Percentiles rank a stretch among this genome's conserved stretches.
Evolutionary conservation across 805 yeast genomes (phyloP).

Genomic region (Kodamaea kaohsiungensis): DNA sequence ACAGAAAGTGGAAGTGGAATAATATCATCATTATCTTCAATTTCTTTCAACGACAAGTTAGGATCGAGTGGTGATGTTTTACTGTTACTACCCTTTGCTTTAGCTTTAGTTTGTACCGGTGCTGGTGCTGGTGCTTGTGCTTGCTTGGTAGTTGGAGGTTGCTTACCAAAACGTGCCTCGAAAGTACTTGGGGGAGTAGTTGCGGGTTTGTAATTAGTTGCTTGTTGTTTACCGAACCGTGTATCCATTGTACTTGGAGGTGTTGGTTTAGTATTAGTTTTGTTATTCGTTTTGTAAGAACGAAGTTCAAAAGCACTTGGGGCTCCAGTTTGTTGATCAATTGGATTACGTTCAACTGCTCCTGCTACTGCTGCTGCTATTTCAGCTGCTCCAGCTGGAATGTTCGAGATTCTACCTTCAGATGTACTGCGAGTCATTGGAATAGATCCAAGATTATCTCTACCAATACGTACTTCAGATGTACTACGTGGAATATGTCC

Average conservation of each 20-base stretch:
- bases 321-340: neutral
- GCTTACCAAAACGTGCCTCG: conserved; percentile 1
- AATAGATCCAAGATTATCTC: neutral
- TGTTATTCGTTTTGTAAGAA: neutral
- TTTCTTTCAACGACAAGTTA: neutral
- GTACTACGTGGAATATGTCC: neutral
- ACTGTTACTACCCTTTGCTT: conserved; percentile 1
- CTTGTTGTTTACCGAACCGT: neutral
- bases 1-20: neutral
- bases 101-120: too few species aligned
- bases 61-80: conserved; percentile 1
- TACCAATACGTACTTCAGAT: neutral
- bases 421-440: neutral
- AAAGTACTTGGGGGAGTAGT: neutral
- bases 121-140: too few species aligned
- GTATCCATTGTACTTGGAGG: neutral
- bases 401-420: neutral
- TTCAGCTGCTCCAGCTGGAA: neutral
- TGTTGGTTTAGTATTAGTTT: neutral
- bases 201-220: neutral
- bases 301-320: neutral
- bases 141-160: neutral
- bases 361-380: neutral
- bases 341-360: neutral
- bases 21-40: neutral